Base-by-base conservation (phyloP, 768 basidiomycete genomes). In the Suillus spraguei region DNA sequence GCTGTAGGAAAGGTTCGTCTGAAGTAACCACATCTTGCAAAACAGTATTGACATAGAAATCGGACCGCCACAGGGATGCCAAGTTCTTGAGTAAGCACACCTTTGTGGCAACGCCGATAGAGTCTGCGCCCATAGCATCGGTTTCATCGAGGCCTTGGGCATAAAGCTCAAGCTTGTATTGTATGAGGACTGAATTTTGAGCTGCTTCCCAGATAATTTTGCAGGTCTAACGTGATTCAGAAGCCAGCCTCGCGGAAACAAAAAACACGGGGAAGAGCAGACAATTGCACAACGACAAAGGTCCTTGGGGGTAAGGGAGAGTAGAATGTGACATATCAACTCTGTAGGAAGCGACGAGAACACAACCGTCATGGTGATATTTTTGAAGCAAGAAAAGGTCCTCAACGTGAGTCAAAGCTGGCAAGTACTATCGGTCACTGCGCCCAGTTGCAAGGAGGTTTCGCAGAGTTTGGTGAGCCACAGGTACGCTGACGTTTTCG, bases 91-190 rank as follows among this genome's bases (percentile, higher is more conserved):
- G 24, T 28, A 38, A 58, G 3, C 1, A 7, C 56, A 58, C 41
- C 24, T 58, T 58, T 7, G 8, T 58, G 17, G 38, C 17, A 22
- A 58, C 2, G 17, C 5, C 1, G 55, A 20, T 36, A 17, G 38
- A 32, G 11, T 58, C 24, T 17, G 24, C 24, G 24, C 10, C 17
- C 16, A 16, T 17, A 16, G 28, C 8, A 39, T 17, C 22, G 10
- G 39, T 28, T 17, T 41, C 39, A 6, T 39, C 13, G 14, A 58
- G 17, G 24, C 56, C 56, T 39, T 58, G 38, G 6, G 39, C 38
- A 32, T 58, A 58, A 20, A 58, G 39, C 24, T 58, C 56, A 20
- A 58, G 56, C 17, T 41, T 28, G 24, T 41, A 55, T 32, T 58
- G 56, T 28, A 58, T 41, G 24, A 41, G 16, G 17, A 58, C 24